These are phyloP conservation scores for Pythium pectinolyticum DNA, from an alignment of 352 stramenopile species.

Conservation along the genomic window DNA sequence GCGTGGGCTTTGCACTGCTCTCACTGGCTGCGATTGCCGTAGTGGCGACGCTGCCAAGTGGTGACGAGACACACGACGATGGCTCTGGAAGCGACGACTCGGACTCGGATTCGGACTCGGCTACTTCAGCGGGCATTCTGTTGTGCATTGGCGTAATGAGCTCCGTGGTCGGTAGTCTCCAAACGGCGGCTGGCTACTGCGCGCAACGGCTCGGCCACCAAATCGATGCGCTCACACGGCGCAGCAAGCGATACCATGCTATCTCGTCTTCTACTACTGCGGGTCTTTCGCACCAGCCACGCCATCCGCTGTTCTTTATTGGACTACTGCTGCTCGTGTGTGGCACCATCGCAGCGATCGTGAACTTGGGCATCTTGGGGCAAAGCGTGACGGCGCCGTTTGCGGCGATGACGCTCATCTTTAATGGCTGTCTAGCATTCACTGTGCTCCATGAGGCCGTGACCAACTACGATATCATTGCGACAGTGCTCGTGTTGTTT, in stretches of 20 bases:
- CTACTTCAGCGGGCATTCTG: conserved; percentile 21
- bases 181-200: conserved; percentile 41
- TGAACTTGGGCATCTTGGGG: conserved; percentile 42
- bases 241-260: not conserved
- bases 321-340: conserved; percentile 36
- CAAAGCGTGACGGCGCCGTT: conserved; percentile 41
- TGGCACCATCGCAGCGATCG: conserved; percentile 35
- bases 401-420: conserved; percentile 41
- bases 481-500: conserved; percentile 34
- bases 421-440: conserved; percentile 36
- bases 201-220: conserved; percentile 37
- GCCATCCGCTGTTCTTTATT: conserved; percentile 31
- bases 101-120: not conserved
- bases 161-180: conserved; percentile 38
- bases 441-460: conserved; percentile 34
- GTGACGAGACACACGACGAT: not conserved
- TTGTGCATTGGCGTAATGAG: conserved; percentile 34
- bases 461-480: conserved; percentile 34
- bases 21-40: conserved; percentile 28
- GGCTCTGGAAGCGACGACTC: not conserved
- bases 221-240: conserved; percentile 16
- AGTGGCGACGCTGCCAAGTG: conserved; percentile 10
- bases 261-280: too few relatives aligned
- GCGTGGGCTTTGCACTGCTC: conserved; percentile 32
- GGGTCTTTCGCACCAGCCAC: not conserved